A percentile compares a stretch with the other conserved stretches of the same genome.
These are phyloP conservation scores for Juglanconis oblonga DNA, from an alignment of 2,329 filamentous ascomycete genomes.

Conservation along the genomic window DNA sequence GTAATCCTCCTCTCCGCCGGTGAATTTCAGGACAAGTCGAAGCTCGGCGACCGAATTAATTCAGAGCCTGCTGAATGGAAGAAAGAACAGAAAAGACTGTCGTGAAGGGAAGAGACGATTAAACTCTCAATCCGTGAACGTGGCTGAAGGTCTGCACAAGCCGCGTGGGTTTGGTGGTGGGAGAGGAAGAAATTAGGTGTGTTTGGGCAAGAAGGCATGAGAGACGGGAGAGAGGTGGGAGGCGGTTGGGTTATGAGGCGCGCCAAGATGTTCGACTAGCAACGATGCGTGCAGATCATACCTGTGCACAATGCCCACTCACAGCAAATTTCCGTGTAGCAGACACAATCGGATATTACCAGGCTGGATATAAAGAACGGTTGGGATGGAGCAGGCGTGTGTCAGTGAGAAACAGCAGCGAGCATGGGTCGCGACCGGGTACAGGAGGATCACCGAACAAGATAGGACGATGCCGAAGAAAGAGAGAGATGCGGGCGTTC, in stretches of 20 bases:
- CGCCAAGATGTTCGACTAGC: slow-evolving; percentile 33
- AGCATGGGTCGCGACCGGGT: not conserved
- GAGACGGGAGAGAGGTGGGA: slow-evolving; percentile 24
- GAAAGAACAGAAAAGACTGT: slow-evolving; percentile 22
- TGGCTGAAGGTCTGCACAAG: slow-evolving; percentile 10
- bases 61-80: slow-evolving; percentile 56
- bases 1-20: not conserved
- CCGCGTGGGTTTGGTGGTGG: slow-evolving; percentile 6
- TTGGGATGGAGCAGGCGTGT: slow-evolving; percentile 6
- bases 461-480: slow-evolving; percentile 9
- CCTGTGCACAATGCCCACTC: slow-evolving; percentile 35
- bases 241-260: slow-evolving; percentile 29
- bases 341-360: slow-evolving; percentile 9
- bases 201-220: slow-evolving; percentile 21
- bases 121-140: slow-evolving; percentile 4
- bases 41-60: slow-evolving; percentile 26
- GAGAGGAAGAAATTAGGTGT: slow-evolving; percentile 20
- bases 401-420: slow-evolving; percentile 5
- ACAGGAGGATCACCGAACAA: slow-evolving; percentile 7
- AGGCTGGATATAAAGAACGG: slow-evolving; percentile 10
- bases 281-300: slow-evolving; percentile 43
- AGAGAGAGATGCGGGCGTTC: not conserved
- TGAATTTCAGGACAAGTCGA: slow-evolving; percentile 6
- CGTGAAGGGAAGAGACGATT: slow-evolving; percentile 21
- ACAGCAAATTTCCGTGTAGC: slow-evolving; percentile 25